Conservation (phyloP, 139 green algal genomes). For the Chlorella sp. region DNA sequence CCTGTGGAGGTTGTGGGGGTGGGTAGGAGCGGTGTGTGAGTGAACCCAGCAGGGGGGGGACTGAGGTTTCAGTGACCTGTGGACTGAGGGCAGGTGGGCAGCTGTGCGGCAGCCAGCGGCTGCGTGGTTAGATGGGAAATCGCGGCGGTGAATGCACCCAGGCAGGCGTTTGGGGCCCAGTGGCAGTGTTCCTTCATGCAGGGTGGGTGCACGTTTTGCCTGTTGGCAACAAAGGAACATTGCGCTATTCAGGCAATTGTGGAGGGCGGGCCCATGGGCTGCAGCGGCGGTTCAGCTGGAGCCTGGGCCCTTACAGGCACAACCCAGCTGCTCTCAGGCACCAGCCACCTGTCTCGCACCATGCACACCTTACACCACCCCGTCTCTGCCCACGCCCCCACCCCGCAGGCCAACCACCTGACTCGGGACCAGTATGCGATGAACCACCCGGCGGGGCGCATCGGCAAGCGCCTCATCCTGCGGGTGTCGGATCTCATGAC, state of each 20-base stretch:
- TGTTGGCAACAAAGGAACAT: background rate
- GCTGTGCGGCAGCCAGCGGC: too few relatives aligned
- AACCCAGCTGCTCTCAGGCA: too few relatives aligned
- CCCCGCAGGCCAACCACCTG: constrained; percentile 59
- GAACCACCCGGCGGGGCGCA: constrained; percentile 72
- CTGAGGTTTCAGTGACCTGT: too few relatives aligned
- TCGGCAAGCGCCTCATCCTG: constrained; percentile 72
- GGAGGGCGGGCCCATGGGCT: background rate
- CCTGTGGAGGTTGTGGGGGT: background rate
- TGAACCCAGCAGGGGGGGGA: too few relatives aligned
- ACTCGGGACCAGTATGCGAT: constrained; percentile 68
- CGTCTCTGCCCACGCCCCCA: background rate
- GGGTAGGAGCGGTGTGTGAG: background rate
- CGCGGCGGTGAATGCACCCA: background rate
- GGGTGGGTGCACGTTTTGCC: background rate
- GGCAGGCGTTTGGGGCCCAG: background rate
- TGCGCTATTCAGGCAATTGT: background rate
- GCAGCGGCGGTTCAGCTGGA: too few relatives aligned
- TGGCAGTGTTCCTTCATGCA: background rate
- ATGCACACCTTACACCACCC: background rate
- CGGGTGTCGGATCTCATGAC: constrained; percentile 61
- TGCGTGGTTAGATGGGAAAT: too few relatives aligned
- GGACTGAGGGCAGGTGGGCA: too few relatives aligned
- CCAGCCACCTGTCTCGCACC: too few relatives aligned
- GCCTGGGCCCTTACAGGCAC: too few relatives aligned